Evolutionary conservation across 2,329 filamentous ascomycete genomes (phyloP), one percentile per base, ranked within the genome.

Genomic region (Pyricularia pennisetigena): DNA sequence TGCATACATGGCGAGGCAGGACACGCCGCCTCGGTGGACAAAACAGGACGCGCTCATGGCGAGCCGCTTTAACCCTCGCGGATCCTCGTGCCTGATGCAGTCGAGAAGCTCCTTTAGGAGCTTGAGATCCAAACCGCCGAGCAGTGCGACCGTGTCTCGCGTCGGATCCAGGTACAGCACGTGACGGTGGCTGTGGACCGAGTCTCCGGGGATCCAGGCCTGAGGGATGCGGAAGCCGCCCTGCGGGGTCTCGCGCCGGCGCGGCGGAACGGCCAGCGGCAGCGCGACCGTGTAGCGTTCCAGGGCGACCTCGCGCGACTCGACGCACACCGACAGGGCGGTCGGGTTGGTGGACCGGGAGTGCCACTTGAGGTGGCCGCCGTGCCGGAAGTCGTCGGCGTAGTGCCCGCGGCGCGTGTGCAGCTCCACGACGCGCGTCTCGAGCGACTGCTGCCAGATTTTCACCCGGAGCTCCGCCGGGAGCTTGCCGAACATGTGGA

Each of bases 401-500:
- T 78, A 77, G 71, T 75, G 73, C 29, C 72, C 69, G 59, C 72
- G 72, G 29, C 73, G 74, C 12, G 73, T 73, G 70, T 78, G 77
- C 28, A 79, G 69, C 70, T 77, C 78, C 41, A 79, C 70, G 29
- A 75, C 73, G 28, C 78, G 76, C 1, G 76, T 75, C 14, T 71
- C 63, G 64, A 79, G 75, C 3, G 77, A 76, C 41, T 72, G 69
- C 24, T 73, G 68, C 78, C 77, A 79, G 66, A 79, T 76, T 65
- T 75, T 73, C 69, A 78, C 72, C 49, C 78, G 76, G 28, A 79
- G 70, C 69, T 79, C 78, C 5, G 76, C 67, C 14, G 78, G 78
- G 1, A 79, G 72, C 7, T 70, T 67, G 12, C 72, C 71, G 62
- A 79, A 79, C 10, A 68, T 64, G 4, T 69, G 70, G 61, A 79